These are phyloP conservation scores for Lomentospora prolificans DNA, from an alignment of 2,329 filamentous ascomycete species.

Conservation along the genomic window DNA sequence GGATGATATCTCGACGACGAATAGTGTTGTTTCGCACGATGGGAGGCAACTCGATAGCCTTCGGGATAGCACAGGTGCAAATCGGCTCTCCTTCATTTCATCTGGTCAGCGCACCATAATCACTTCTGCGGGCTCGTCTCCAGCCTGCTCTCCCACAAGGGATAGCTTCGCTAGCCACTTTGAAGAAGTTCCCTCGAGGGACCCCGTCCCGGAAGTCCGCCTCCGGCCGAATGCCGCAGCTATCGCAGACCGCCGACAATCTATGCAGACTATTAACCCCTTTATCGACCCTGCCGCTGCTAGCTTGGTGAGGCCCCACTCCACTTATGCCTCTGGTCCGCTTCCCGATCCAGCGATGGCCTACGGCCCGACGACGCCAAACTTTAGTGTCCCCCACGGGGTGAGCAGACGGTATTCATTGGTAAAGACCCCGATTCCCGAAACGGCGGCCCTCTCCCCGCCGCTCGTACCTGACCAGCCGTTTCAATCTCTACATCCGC, in stretches of 20 bases:
- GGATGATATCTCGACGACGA: constrained; percentile 47
- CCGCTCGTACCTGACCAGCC: constrained; percentile 14
- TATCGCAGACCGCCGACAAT: constrained; percentile 41
- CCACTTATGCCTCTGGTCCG: constrained; percentile 10
- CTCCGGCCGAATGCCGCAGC: constrained; percentile 42
- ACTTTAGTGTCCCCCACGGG: constrained; percentile 43
- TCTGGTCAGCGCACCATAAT: constrained; percentile 50
- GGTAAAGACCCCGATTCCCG: constrained; percentile 18
- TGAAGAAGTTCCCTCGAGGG: constrained; percentile 10
- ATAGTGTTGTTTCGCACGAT: constrained; percentile 48
- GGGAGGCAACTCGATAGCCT: constrained; percentile 48
- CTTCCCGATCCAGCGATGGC: constrained; percentile 12
- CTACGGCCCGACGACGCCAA: constrained; percentile 25
- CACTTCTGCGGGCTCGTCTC: constrained; percentile 49
- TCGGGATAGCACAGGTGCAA: constrained; percentile 36
- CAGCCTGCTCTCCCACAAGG: constrained; percentile 44
- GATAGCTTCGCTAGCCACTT: constrained; percentile 36
- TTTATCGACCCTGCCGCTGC: constrained; percentile 29
- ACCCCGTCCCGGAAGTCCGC: constrained; percentile 24
- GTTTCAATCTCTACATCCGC: constrained; percentile 9
- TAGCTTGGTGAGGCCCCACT: constrained; percentile 15
- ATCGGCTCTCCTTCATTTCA: constrained; percentile 50
- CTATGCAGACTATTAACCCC: constrained; percentile 36
- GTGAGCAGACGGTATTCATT: constrained; percentile 36
- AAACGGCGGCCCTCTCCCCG: constrained; percentile 2